Evolutionary conservation across 2,329 filamentous ascomycete genomes (phyloP).

Genomic region (Pseudogymnoascus sp.): DNA sequence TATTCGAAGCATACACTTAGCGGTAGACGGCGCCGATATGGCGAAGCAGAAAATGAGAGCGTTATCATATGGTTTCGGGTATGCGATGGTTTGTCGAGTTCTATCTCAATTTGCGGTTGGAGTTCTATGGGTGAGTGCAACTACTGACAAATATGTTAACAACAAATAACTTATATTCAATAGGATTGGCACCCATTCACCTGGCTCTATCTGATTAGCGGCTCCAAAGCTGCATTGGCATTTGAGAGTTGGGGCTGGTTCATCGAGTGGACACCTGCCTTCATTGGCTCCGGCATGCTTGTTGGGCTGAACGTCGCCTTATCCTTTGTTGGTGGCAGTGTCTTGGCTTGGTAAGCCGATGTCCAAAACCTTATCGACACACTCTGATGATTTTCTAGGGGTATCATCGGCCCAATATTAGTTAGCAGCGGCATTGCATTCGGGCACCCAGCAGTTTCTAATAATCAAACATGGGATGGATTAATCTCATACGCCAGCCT

Average conservation of each 20-base stretch:
- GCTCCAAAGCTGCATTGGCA: conserved; percentile 22
- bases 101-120: conserved; percentile 38
- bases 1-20: conserved; percentile 37
- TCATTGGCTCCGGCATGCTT: conserved; percentile 10
- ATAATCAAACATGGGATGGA: not conserved
- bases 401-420: conserved; percentile 5
- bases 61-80: conserved; percentile 32
- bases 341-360: conserved; percentile 5
- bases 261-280: conserved; percentile 29
- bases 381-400: not conserved
- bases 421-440: not conserved
- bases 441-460: not conserved
- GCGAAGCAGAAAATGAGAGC: conserved; percentile 37
- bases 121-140: conserved; percentile 33
- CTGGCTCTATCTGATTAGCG: conserved; percentile 24
- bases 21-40: conserved; percentile 34
- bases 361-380: too few relatives aligned
- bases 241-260: conserved; percentile 39
- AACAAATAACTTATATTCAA: not conserved
- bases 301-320: conserved; percentile 7
- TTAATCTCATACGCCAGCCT: conserved; percentile 2
- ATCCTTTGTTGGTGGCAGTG: conserved; percentile 1
- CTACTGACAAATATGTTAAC: not conserved
- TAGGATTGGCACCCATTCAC: conserved; percentile 13
- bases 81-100: conserved; percentile 35